phyloP scores from a whole-genome alignment of 345 rosid genomes.

The Hypericum androsaemum region DNA sequence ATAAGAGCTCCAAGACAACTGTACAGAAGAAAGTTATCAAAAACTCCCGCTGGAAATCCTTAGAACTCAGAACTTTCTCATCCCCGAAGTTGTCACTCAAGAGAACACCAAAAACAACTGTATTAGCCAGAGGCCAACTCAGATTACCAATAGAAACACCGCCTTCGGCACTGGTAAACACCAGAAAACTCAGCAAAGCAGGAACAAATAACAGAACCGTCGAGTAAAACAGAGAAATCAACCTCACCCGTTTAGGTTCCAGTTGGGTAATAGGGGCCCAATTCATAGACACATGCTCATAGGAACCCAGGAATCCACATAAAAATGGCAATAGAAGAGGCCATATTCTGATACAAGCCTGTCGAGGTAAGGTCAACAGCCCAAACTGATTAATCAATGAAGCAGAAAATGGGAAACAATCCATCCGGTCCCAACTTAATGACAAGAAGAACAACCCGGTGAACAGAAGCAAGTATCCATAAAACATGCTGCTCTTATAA shows the following conservation, averaged over 20 bases:
- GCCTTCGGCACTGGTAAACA: conserved; percentile 35
- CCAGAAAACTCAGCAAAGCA: conserved; percentile 49
- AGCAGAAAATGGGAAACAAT: conserved; percentile 63
- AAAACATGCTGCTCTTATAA: conserved; percentile 16
- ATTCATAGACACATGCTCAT: conserved; percentile 68
- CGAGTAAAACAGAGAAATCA: conserved; percentile 56
- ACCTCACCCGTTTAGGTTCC: conserved; percentile 56
- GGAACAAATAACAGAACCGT: conserved; percentile 62
- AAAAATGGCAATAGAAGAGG: conserved; percentile 78
- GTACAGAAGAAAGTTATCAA: conserved; percentile 66
- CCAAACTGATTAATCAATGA: conserved; percentile 31
- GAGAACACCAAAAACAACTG: conserved; percentile 80
- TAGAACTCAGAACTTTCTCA: conserved; percentile 43
- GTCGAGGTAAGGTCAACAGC: conserved; percentile 36
- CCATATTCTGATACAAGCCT: conserved; percentile 62
- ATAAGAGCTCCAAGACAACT: conserved; percentile 64
- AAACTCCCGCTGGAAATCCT: conserved; percentile 62
- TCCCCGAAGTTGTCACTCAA: conserved; percentile 66
- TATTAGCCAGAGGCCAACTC: conserved; percentile 87
- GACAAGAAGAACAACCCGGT: conserved; percentile 61
- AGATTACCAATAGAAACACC: conserved; percentile 46
- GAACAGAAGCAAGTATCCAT: conserved; percentile 54
- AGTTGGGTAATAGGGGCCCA: conserved; percentile 50
- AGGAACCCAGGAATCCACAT: conserved; percentile 79
- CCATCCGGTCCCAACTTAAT: conserved; percentile 79